Percentiles rank a stretch among this genome's conserved stretches.
Evolutionary conservation across 768 basidiomycete species (phyloP).

Genomic region (Clavulina sp.): DNA sequence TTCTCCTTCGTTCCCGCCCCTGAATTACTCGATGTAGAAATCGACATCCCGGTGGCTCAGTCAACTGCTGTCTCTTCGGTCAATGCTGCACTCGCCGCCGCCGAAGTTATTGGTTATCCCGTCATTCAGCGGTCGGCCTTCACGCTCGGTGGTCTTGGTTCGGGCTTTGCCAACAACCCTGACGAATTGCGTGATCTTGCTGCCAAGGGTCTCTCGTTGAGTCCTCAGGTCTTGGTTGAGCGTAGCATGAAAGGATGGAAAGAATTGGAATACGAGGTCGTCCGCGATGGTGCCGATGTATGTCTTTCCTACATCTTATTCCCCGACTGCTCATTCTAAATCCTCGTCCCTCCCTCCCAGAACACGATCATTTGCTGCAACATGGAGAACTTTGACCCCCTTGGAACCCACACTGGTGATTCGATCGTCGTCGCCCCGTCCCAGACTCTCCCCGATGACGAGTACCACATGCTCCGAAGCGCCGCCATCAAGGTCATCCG

Average conservation of each 20-base stretch:
- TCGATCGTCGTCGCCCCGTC: conserved; percentile 99
- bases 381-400: conserved; percentile 99
- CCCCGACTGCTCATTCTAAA: neutral
- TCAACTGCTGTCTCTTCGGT: conserved; percentile 96
- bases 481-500: conserved; percentile 92
- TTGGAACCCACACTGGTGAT: conserved; percentile 97
- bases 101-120: conserved; percentile 84
- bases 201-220: conserved; percentile 76
- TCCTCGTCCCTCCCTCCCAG: conserved; percentile 23
- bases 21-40: conserved; percentile 41
- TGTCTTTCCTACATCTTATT: conserved; percentile 19
- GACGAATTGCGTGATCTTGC: conserved; percentile 90
- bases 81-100: conserved; percentile 80
- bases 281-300: conserved; percentile 92
- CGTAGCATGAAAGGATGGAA: conserved; percentile 99
- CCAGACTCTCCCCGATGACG: conserved; percentile 91
- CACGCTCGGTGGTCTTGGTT: conserved; percentile 94
- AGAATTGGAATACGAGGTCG: conserved; percentile 98
- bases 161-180: conserved; percentile 88
- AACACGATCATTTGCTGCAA: conserved; percentile 99
- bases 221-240: conserved; percentile 93
- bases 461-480: conserved; percentile 97
- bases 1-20: neutral
- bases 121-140: conserved; percentile 95
- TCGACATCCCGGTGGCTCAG: conserved; percentile 87